Percentiles rank a stretch among this genome's conserved stretches.
These are phyloP conservation scores for Sophora flavescens DNA, from an alignment of 306 rosid species.

Conservation along the genomic window DNA sequence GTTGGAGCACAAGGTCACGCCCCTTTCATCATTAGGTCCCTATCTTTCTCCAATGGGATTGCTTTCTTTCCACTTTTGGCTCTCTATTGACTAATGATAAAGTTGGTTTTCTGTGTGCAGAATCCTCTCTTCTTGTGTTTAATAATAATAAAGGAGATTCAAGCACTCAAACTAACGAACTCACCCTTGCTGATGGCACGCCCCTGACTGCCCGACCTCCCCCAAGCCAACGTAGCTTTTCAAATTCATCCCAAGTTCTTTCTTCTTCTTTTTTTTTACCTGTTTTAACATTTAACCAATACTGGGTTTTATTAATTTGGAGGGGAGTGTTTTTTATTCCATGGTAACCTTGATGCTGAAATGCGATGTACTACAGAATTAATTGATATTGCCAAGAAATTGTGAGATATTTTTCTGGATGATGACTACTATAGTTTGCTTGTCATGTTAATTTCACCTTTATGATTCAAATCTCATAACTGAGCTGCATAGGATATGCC, in stretches of 20 bases:
- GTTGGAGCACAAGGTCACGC: conserved; percentile 59
- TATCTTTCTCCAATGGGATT: neutral
- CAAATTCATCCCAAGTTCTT: conserved; percentile 16
- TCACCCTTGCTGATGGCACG: conserved; percentile 45
- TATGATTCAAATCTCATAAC: neutral
- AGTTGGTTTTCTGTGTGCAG: conserved; percentile 46
- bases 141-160: conserved; percentile 39
- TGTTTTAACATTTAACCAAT: neutral
- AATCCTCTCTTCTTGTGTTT: conserved; percentile 62
- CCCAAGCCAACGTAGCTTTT: conserved; percentile 64
- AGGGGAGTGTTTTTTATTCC: too few species aligned
- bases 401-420: neutral
- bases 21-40: conserved; percentile 64
- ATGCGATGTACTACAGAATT: neutral
- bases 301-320: neutral
- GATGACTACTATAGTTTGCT: neutral
- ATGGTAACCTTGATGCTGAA: too few species aligned
- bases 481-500: neutral
- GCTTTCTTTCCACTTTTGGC: neutral
- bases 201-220: conserved; percentile 55
- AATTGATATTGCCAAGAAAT: conserved; percentile 9
- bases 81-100: neutral
- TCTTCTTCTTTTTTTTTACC: neutral
- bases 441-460: neutral
- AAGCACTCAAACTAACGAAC: conserved; percentile 41